Percentiles rank a stretch among this genome's conserved stretches.
Evolutionary conservation across 2,329 filamentous ascomycete genomes (phyloP).

Genomic region (Pyrenochaeta sp.): DNA sequence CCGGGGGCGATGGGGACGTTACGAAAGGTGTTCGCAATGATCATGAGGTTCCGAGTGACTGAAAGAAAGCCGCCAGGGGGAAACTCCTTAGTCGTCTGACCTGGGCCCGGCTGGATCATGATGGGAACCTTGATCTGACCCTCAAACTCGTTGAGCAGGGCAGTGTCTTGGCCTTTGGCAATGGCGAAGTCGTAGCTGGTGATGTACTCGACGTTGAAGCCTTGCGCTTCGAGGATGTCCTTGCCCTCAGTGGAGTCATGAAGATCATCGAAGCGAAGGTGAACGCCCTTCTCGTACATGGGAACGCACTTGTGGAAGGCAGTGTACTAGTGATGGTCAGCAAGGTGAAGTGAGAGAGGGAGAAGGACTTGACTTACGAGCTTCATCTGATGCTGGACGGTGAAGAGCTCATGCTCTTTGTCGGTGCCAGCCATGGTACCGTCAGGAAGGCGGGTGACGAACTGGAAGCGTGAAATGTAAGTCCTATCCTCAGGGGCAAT

Average conservation of each 20-base stretch:
- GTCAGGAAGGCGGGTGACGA: slow-evolving; percentile 26
- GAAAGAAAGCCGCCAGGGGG: slow-evolving; percentile 18
- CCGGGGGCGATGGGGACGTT: no score
- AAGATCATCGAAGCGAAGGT: slow-evolving; percentile 51
- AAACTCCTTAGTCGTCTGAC: slow-evolving; percentile 20
- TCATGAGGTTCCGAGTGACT: slow-evolving; percentile 19
- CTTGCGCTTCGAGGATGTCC: slow-evolving; percentile 27
- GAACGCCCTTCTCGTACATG: slow-evolving; percentile 30
- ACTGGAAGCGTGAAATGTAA: slow-evolving; percentile 37
- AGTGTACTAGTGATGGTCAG: slow-evolving; percentile 35
- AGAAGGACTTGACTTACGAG: slow-evolving; percentile 24
- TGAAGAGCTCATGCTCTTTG: slow-evolving; percentile 30
- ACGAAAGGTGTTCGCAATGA: no score
- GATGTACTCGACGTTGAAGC: slow-evolving; percentile 29
- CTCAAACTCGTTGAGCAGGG: slow-evolving; percentile 36
- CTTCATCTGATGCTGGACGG: slow-evolving; percentile 39
- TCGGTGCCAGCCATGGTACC: slow-evolving; percentile 30
- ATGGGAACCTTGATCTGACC: slow-evolving; percentile 38
- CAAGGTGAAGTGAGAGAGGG: slow-evolving; percentile 3
- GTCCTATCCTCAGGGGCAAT: slow-evolving; percentile 21
- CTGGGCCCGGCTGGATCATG: slow-evolving; percentile 23
- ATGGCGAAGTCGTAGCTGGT: slow-evolving; percentile 31
- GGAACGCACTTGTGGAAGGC: slow-evolving; percentile 32
- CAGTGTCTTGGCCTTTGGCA: slow-evolving; percentile 34
- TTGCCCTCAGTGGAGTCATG: slow-evolving; percentile 40